A percentile compares a stretch with the other conserved stretches of the same genome.
phyloP scores from a whole-genome alignment of 306 rosid species.

The Cyamopsis tetragonoloba region DNA sequence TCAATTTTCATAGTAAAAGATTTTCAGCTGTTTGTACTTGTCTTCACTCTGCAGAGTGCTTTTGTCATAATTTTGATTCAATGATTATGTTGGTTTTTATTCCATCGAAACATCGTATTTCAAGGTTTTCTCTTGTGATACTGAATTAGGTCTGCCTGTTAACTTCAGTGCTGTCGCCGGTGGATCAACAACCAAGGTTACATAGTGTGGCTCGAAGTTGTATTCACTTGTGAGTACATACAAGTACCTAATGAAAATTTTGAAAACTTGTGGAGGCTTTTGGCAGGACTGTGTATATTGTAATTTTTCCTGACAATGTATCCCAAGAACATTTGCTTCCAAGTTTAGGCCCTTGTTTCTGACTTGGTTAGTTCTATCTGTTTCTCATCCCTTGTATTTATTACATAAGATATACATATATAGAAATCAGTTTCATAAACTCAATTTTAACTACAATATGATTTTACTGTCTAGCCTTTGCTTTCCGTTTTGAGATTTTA shows the following conservation, averaged over 20 bases:
- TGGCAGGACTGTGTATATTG: conserved; percentile 73
- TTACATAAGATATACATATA: conserved; percentile 29
- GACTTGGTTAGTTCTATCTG: conserved; percentile 77
- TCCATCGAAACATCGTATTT: not conserved
- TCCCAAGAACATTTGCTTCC: conserved; percentile 66
- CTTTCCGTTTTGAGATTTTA: not conserved
- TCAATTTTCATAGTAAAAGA: not conserved
- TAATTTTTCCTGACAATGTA: conserved; percentile 73
- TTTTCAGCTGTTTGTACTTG: not conserved
- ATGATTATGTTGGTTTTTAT: not conserved
- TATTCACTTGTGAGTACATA: conserved; percentile 37
- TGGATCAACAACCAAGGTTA: conserved; percentile 19
- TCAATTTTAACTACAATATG: conserved; percentile 1
- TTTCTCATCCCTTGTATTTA: conserved; percentile 50
- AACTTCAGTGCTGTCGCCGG: conserved; percentile 35
- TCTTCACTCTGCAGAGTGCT: not conserved
- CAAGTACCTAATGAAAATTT: conserved; percentile 45
- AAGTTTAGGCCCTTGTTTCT: conserved; percentile 61
- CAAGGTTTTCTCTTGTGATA: not conserved
- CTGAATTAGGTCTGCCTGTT: conserved; percentile 8
- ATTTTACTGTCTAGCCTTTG: not conserved
- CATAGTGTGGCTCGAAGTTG: conserved; percentile 24
- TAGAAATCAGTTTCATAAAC: conserved; percentile 30
- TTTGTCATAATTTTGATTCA: not conserved
- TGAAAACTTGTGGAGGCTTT: conserved; percentile 58